Percentiles rank a stretch among this genome's conserved stretches.
These are phyloP conservation scores for Mrakia gelida DNA, from an alignment of 768 basidiomycete species.

Conservation along the genomic window DNA sequence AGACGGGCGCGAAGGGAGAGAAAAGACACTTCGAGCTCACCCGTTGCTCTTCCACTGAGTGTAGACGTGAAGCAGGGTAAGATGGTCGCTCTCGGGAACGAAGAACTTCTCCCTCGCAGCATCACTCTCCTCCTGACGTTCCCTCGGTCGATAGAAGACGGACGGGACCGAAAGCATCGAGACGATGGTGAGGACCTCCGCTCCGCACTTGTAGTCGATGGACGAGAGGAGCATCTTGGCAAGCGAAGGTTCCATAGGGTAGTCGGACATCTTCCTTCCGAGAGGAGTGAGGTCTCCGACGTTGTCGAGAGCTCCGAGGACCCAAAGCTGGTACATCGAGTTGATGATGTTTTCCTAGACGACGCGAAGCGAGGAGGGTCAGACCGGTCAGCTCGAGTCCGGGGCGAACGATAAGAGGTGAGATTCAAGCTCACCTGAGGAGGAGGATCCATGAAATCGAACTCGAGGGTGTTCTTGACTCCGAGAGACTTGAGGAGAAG, in stretches of 20 bases:
- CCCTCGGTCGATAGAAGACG: constrained; percentile 95
- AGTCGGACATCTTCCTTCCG: constrained; percentile 97
- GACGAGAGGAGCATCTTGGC: constrained; percentile 97
- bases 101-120: constrained; percentile 97
- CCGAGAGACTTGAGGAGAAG: constrained; percentile 89
- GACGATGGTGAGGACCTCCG: constrained; percentile 96
- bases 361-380: background rate
- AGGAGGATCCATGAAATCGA: constrained; percentile 99
- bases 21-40: constrained; percentile 50
- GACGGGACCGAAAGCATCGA: constrained; percentile 98
- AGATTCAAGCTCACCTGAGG: constrained; percentile 62
- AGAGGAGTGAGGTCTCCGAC: constrained; percentile 89
- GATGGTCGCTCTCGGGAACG: constrained; percentile 94
- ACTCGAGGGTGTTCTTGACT: constrained; percentile 94
- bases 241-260: constrained; percentile 99
- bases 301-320: constrained; percentile 93
- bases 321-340: constrained; percentile 99
- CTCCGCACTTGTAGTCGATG: constrained; percentile 86
- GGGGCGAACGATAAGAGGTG: background rate
- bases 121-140: constrained; percentile 95
- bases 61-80: constrained; percentile 92
- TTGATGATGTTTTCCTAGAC: constrained; percentile 88
- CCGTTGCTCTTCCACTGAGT: constrained; percentile 97
- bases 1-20: no score
- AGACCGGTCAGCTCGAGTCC: background rate